phyloP scores from a whole-genome alignment of 1,139 yeast genomes.

The Suhomyces terraborum region DNA sequence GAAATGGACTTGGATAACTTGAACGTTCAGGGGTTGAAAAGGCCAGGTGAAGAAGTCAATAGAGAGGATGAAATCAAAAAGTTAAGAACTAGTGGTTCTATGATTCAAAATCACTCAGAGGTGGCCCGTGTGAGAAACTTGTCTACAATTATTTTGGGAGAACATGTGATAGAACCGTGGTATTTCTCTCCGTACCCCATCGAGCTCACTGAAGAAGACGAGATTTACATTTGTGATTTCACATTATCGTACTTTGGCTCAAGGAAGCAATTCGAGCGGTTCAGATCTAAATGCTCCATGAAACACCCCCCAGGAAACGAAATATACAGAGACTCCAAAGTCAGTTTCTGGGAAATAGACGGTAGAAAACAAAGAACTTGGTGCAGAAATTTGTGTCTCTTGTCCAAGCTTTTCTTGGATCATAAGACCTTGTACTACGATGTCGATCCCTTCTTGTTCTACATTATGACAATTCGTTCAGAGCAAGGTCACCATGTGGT shows the following conservation, averaged over 20 bases:
- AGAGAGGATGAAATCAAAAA: slow-evolving; percentile 92
- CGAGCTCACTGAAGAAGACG: slow-evolving; percentile 89
- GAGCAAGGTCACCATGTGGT: slow-evolving; percentile 91
- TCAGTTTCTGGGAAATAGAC: slow-evolving; percentile 88
- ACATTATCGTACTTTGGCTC: slow-evolving; percentile 89
- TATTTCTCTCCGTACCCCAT: slow-evolving; percentile 96
- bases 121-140: slow-evolving; percentile 90
- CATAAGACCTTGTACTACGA: slow-evolving; percentile 95
- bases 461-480: slow-evolving; percentile 90
- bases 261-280: slow-evolving; percentile 86
- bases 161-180: slow-evolving; percentile 96
- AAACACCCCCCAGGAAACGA: slow-evolving; percentile 98
- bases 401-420: slow-evolving; percentile 86
- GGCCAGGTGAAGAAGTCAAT: slow-evolving; percentile 69
- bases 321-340: slow-evolving; percentile 82
- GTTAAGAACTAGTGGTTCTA: slow-evolving; percentile 89
- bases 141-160: slow-evolving; percentile 77
- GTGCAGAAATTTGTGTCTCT: slow-evolving; percentile 91
- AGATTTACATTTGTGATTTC: slow-evolving; percentile 87
- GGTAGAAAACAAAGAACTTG: slow-evolving; percentile 94
- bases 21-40: slow-evolving; percentile 75
- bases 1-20: slow-evolving; percentile 85
- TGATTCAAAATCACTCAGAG: slow-evolving; percentile 90
- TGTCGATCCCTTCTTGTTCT: slow-evolving; percentile 94
- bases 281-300: slow-evolving; percentile 79